phyloP scores from a whole-genome alignment of 257 asterid species.

The Solanum peruvianum region DNA sequence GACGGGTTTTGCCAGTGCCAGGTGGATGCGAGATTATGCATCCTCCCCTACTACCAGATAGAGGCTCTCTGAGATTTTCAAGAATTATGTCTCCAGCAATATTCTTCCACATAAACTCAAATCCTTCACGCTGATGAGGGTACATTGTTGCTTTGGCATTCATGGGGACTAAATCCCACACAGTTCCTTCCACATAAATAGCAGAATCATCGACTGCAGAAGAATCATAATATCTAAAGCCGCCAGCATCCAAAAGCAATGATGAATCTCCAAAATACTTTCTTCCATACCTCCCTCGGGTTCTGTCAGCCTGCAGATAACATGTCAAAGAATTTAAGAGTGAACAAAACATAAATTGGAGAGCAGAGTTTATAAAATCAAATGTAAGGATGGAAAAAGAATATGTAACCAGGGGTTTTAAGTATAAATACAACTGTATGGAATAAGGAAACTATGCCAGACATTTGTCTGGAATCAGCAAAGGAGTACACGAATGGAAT shows the following conservation, averaged over 20 bases:
- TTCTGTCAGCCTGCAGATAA: slow-evolving; percentile 14
- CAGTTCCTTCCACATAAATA: slow-evolving; percentile 24
- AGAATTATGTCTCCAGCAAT: slow-evolving; percentile 46
- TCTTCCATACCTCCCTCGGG: slow-evolving; percentile 3
- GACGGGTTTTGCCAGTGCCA: slow-evolving; percentile 72
- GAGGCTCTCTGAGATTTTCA: slow-evolving; percentile 13
- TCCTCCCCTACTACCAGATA: slow-evolving; percentile 37
- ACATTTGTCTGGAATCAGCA: too few species aligned
- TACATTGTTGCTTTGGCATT: slow-evolving; percentile 22
- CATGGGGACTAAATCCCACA: slow-evolving; percentile 41
- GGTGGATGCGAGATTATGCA: slow-evolving; percentile 86
- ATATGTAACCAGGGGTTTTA: not conserved
- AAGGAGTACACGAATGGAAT: too few species aligned
- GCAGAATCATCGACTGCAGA: not conserved
- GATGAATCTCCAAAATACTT: not conserved
- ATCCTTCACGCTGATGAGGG: slow-evolving; percentile 61
- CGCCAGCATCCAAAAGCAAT: not conserved
- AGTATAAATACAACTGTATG: not conserved
- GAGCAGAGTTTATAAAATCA: not conserved
- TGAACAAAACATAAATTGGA: not conserved
- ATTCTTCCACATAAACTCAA: slow-evolving; percentile 57
- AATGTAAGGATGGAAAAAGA: not conserved
- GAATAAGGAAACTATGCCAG: not conserved
- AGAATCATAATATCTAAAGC: slow-evolving; percentile 5
- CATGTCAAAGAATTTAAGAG: not conserved